phyloP scores from a whole-genome alignment of 371 early-diverging fungal species.

The Actinomortierella wolfii region DNA sequence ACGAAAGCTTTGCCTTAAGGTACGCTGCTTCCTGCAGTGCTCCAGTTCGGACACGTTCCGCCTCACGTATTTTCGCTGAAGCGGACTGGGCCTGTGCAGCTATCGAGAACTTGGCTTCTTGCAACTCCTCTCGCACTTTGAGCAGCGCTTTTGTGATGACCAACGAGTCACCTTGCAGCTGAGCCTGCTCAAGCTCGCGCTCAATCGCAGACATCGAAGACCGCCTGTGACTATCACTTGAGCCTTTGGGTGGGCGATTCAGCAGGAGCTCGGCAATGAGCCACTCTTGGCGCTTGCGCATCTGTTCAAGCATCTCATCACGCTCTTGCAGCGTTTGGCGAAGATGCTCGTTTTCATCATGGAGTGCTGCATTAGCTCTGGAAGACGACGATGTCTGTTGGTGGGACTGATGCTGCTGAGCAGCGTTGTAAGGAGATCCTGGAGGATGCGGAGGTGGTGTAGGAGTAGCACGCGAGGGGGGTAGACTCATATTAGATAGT shows the following conservation, averaged over 20 bases:
- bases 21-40: constrained; percentile 67
- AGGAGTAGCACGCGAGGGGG: too few species aligned
- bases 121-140: constrained; percentile 36
- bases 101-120: constrained; percentile 46
- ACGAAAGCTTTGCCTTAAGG: constrained; percentile 56
- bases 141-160: constrained; percentile 35
- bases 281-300: constrained; percentile 40
- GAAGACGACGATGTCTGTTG: not conserved
- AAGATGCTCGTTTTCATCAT: constrained; percentile 22
- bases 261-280: constrained; percentile 32
- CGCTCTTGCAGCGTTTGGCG: constrained; percentile 16
- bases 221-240: constrained; percentile 9
- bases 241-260: not conserved
- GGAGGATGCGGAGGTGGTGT: too few species aligned
- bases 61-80: constrained; percentile 53
- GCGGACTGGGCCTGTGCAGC: constrained; percentile 58
- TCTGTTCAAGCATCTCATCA: constrained; percentile 9
- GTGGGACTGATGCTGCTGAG: constrained; percentile 8
- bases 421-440: not conserved
- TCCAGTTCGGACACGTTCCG: constrained; percentile 60
- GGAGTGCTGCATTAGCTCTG: constrained; percentile 12
- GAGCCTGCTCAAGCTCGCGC: constrained; percentile 16
- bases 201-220: constrained; percentile 35
- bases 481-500: too few species aligned
- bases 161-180: constrained; percentile 17